Evolutionary conservation across 1,139 yeast genomes (phyloP).

Genomic region (Candida sp.): DNA sequence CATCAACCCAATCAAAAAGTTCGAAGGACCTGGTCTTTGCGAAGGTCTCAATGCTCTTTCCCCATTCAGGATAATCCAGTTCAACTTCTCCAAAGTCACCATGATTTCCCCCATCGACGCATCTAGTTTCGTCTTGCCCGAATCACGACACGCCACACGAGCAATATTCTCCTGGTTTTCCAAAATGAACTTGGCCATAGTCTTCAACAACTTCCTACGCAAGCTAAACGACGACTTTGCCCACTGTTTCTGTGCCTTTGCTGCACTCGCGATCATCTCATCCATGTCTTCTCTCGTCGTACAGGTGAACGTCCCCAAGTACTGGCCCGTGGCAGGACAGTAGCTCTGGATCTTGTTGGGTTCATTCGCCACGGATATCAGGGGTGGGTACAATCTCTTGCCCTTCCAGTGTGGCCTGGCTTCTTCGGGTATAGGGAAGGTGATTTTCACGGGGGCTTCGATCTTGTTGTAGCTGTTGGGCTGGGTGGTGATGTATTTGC

Average conservation of each 20-base stretch:
- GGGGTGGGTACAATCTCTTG: slow-evolving; percentile 66
- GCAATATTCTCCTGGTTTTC: slow-evolving; percentile 89
- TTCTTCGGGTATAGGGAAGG: slow-evolving; percentile 73
- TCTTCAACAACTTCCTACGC: slow-evolving; percentile 70
- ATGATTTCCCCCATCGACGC: slow-evolving; percentile 96
- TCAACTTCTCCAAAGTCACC: slow-evolving; percentile 90
- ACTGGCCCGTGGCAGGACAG: slow-evolving; percentile 97
- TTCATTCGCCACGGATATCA: slow-evolving; percentile 57
- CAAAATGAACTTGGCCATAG: slow-evolving; percentile 72
- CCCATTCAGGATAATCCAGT: slow-evolving; percentile 89
- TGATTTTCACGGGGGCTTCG: slow-evolving; percentile 53
- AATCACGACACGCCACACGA: slow-evolving; percentile 92
- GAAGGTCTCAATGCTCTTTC: slow-evolving; percentile 73
- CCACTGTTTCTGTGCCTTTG: slow-evolving; percentile 67
- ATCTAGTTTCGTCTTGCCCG: slow-evolving; percentile 95
- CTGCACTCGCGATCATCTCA: slow-evolving; percentile 56
- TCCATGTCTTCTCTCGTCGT: slow-evolving; percentile 75
- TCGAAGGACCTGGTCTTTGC: slow-evolving; percentile 85
- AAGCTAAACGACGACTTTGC: slow-evolving; percentile 56
- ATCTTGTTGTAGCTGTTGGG: slow-evolving; percentile 49
- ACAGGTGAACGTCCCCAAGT: slow-evolving; percentile 71
- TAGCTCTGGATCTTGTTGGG: slow-evolving; percentile 77
- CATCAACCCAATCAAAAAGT: slow-evolving; percentile 67
- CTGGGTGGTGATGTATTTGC: slow-evolving; percentile 38
- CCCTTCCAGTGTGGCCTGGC: slow-evolving; percentile 96